Percentiles rank a stretch among this genome's conserved stretches.
Conservation (phyloP, 139 green algal genomes). For the Pseudopediastrum boryanum region DNA sequence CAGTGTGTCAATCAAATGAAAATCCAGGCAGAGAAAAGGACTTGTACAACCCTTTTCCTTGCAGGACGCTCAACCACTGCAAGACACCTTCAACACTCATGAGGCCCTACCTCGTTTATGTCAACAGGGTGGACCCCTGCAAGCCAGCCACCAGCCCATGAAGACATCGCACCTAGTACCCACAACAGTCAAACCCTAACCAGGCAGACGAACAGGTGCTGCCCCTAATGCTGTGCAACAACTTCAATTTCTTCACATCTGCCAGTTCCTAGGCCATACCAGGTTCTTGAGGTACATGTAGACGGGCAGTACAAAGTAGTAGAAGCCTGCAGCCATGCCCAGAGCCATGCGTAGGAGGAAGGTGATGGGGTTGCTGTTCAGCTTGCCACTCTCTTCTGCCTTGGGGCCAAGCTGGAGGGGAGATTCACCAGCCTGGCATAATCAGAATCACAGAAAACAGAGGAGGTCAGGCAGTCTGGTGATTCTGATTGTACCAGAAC, state of each 20-base stretch:
- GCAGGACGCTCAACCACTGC: too few relatives aligned
- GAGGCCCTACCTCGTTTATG: too few relatives aligned
- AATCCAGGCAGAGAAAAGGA: too few relatives aligned
- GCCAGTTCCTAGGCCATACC: slow-evolving; percentile 73
- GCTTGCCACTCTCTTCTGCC: slow-evolving; percentile 56
- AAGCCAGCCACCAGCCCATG: too few relatives aligned
- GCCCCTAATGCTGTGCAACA: too few relatives aligned
- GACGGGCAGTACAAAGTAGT: slow-evolving; percentile 89
- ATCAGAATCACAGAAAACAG: background rate
- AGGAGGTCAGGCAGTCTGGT: background rate
- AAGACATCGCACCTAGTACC: too few relatives aligned
- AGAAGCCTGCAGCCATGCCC: slow-evolving; percentile 70
- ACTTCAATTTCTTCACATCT: slow-evolving; percentile 41
- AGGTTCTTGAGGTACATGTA: slow-evolving; percentile 90
- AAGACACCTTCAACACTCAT: too few relatives aligned
- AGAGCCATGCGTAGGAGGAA: slow-evolving; percentile 72
- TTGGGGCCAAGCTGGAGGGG: slow-evolving; percentile 78
- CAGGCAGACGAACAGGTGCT: too few relatives aligned
- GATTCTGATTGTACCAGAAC: background rate
- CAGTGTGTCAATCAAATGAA: too few relatives aligned
- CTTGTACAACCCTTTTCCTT: too few relatives aligned
- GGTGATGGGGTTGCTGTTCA: slow-evolving; percentile 68
- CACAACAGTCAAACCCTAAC: too few relatives aligned
- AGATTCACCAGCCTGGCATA: slow-evolving; percentile 66
- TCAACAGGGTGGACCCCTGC: too few relatives aligned